A percentile compares a stretch with the other conserved stretches of the same genome.
Evolutionary conservation across 2,329 filamentous ascomycete genomes (phyloP).

Genomic region (Fusarium compactum): DNA sequence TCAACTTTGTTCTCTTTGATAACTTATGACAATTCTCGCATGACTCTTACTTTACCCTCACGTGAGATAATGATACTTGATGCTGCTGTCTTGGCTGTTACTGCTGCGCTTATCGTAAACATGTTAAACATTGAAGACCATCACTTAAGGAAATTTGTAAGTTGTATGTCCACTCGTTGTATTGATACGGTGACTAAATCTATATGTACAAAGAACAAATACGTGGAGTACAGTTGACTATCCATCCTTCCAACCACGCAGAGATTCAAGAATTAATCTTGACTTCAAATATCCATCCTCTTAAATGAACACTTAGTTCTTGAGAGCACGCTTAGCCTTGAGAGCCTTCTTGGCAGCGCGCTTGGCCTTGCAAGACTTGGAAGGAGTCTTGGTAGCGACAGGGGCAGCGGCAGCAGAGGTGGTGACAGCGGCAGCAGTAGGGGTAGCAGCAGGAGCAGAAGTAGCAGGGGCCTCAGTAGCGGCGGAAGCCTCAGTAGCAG

Average conservation of each 20-base stretch:
- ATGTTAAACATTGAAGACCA: too few species aligned
- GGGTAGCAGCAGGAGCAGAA: slow-evolving; percentile 14
- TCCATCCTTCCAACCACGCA: slow-evolving; percentile 32
- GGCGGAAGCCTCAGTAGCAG: slow-evolving; percentile 31
- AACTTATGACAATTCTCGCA: neutral
- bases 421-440: neutral
- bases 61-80: neutral
- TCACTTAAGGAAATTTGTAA: neutral
- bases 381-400: slow-evolving; percentile 31
- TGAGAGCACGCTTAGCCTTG: slow-evolving; percentile 24
- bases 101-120: neutral
- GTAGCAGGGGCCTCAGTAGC: slow-evolving; percentile 30
- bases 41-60: neutral
- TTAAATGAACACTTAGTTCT: neutral
- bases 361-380: slow-evolving; percentile 39
- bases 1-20: neutral
- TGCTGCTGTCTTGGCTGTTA: too few species aligned
- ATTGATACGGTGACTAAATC: slow-evolving; percentile 23
- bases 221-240: slow-evolving; percentile 19
- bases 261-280: slow-evolving; percentile 12
- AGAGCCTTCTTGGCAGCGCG: slow-evolving; percentile 28
- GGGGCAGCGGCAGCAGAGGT: slow-evolving; percentile 32
- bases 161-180: slow-evolving; percentile 1
- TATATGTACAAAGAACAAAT: slow-evolving; percentile 46
- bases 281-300: neutral